Conservation (phyloP, 164 flowering plant genomes). For the Buxus sempervirens region DNA sequence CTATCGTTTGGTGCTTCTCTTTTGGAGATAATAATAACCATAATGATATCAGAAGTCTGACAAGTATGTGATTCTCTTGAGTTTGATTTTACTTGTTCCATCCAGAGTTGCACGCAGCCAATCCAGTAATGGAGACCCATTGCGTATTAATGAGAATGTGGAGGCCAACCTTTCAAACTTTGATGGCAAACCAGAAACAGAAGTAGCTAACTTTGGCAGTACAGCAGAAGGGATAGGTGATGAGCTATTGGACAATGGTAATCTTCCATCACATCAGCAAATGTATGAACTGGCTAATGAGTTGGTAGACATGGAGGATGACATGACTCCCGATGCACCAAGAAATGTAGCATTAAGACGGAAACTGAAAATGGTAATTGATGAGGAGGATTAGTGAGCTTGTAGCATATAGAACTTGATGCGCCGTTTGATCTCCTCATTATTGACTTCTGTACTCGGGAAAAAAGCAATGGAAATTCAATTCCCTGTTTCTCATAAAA, state of each 20-base stretch:
- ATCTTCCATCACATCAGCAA: conserved; percentile 18
- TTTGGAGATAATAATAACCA: neutral
- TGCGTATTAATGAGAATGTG: neutral
- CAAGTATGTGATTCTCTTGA: neutral
- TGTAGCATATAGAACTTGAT: neutral
- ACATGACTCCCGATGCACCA: conserved; percentile 15
- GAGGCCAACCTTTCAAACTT: conserved; percentile 1
- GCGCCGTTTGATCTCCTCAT: too few species aligned
- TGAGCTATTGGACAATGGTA: conserved; percentile 4
- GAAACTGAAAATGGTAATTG: conserved; percentile 56
- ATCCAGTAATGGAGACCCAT: conserved; percentile 14
- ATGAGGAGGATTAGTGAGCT: conserved; percentile 56
- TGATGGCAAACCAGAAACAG: conserved; percentile 21
- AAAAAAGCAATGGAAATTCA: too few species aligned
- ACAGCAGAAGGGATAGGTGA: conserved; percentile 9
- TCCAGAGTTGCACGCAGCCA: conserved; percentile 22
- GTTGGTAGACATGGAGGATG: conserved; percentile 45
- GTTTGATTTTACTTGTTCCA: too few species aligned
- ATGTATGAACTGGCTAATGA: conserved; percentile 29
- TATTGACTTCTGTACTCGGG: too few species aligned
- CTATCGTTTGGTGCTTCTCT: too few species aligned
- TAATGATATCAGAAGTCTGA: neutral
- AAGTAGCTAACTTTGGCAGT: conserved; percentile 7
- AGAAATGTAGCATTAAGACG: conserved; percentile 33
- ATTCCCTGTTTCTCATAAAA: too few species aligned